A percentile compares a stretch with the other conserved stretches of the same genome.
Conservation (phyloP, 768 basidiomycete species). For the Sarcomyxa edulis region DNA sequence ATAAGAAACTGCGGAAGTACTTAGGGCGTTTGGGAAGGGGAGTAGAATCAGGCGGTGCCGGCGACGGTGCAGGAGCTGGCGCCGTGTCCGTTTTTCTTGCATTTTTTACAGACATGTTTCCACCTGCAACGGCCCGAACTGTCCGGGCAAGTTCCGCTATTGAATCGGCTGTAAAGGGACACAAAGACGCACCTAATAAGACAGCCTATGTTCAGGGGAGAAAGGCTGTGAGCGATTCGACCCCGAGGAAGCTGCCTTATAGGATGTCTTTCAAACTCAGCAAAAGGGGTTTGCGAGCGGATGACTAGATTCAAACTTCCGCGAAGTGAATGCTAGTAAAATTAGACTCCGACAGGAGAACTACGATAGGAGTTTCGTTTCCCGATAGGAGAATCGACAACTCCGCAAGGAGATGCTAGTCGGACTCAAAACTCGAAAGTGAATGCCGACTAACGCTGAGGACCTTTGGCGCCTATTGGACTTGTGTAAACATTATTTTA, state of each 20-base stretch:
- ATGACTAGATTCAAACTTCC: too few relatives aligned
- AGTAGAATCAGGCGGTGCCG: background rate
- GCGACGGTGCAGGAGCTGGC: constrained; percentile 1
- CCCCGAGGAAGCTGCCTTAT: too few relatives aligned
- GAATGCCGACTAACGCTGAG: constrained; percentile 9
- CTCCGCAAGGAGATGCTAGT: too few relatives aligned
- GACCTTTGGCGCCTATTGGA: constrained; percentile 4
- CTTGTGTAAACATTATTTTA: constrained; percentile 16
- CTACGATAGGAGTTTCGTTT: too few relatives aligned
- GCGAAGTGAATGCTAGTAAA: too few relatives aligned
- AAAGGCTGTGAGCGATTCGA: too few relatives aligned
- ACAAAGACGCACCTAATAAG: too few relatives aligned
- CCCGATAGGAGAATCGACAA: too few relatives aligned
- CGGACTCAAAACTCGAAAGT: constrained; percentile 4
- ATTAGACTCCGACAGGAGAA: too few relatives aligned
- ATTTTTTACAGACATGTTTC: background rate
- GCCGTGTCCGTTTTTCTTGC: background rate
- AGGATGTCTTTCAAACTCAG: too few relatives aligned
- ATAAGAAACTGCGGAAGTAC: background rate
- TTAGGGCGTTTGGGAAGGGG: background rate
- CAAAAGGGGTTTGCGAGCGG: too few relatives aligned
- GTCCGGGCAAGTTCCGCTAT: background rate
- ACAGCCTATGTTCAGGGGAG: too few relatives aligned
- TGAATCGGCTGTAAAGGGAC: background rate
- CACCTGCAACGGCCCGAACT: background rate